Evolutionary conservation across 805 yeast species (phyloP), one percentile per base, ranked within the genome.

Genomic region (Hyphopichia homilentoma): DNA sequence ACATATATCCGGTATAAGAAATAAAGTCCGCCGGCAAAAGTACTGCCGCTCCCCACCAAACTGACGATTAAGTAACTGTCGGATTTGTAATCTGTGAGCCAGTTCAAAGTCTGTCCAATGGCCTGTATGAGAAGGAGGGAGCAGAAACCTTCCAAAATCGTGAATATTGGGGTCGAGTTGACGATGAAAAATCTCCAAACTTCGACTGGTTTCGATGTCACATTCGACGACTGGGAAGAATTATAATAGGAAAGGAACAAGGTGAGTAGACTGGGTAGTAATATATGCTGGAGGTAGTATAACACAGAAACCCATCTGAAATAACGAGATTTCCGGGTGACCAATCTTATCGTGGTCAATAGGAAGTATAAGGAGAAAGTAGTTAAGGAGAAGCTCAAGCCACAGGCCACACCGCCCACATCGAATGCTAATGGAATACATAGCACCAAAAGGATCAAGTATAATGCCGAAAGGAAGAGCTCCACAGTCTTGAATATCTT

Each of bases 371-470:
- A 59, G 25, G 44, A 30, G 36, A 59, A 54, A 26, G 75, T 64
- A 34, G 85, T 75, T 29, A 90, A 69, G 5, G 95, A 80, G 55
- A 79, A 93, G 13, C 94, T 78, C 38, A 93, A 64, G 1, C 98
- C 98, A 59, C 97, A 90, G 35, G 77, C 71, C 13, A 81, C 72
- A 1, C 97, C 97, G 7, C 97, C 97, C 23, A 87, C 82, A 50
- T 90, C 96, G 59, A 93, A 93, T 16, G 97, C 84, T 40, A 93
- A 71, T 4, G 97, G 97, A 5, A 93, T 83, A 2, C 96, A 83
- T 19, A 89, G 66, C 18, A 88, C 73, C 8, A 86, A 78, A 31
- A 85, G 73, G 5, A 74, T 54, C 33, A 87, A 64, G 49, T 88
- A 87, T 19, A 83, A 57, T 1, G 76, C 59, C 0, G 84, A 76